Conservation (phyloP, 2,329 filamentous ascomycete species). For the Nemania serpens region DNA sequence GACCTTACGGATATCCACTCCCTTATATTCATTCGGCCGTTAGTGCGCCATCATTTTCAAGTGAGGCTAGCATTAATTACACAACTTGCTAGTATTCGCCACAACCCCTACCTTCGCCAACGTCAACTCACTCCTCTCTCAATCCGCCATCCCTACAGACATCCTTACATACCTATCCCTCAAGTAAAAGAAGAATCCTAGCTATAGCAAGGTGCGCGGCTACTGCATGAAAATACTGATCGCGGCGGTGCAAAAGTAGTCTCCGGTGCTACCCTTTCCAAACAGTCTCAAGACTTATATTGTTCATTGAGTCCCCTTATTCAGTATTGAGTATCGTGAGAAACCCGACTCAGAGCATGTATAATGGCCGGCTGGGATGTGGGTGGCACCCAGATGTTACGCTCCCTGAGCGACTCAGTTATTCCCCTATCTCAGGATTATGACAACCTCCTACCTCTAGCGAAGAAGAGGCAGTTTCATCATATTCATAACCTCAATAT, state of each 20-base stretch:
- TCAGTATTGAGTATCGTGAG: constrained; percentile 18
- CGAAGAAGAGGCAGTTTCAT: constrained; percentile 48
- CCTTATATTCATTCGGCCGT: constrained; percentile 13
- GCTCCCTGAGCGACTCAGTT: constrained; percentile 42
- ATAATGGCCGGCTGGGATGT: constrained; percentile 43
- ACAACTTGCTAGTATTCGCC: constrained; percentile 22
- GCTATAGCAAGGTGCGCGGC: background rate
- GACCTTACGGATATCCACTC: constrained; percentile 18
- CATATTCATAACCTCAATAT: constrained; percentile 42
- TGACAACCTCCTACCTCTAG: constrained; percentile 38
- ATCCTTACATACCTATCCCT: background rate
- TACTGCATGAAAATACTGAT: constrained; percentile 4
- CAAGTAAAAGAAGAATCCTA: background rate
- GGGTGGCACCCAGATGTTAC: constrained; percentile 42
- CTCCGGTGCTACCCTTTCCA: background rate
- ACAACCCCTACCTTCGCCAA: constrained; percentile 11
- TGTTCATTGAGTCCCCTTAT: constrained; percentile 2
- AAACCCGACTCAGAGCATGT: constrained; percentile 39
- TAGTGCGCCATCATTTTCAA: constrained; percentile 30
- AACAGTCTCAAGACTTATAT: constrained; percentile 19
- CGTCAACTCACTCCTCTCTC: constrained; percentile 7
- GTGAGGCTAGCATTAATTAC: constrained; percentile 37
- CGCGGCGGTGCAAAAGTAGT: background rate
- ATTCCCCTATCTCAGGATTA: constrained; percentile 28
- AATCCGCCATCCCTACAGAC: background rate